Evolutionary conservation across 179 eudicot genomes (phyloP), one percentile per base, ranked within the genome.

Genomic region (Beta lomatogona): DNA sequence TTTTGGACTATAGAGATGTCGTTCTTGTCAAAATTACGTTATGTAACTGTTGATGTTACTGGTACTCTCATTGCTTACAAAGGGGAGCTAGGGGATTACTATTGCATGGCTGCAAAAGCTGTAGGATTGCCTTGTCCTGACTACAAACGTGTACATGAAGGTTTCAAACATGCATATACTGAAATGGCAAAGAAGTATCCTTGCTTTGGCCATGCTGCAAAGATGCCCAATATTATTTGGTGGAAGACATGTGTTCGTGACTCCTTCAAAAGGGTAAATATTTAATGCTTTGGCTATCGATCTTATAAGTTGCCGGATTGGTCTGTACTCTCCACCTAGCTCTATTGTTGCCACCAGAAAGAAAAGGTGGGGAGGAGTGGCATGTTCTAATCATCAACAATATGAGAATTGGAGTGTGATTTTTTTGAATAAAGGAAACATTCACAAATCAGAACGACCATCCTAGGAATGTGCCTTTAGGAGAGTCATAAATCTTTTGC

Each of bases 71-170:
- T 95, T 71, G 99, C 98, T 61, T 95, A 94, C 90, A 94, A 95
- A 86, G 99, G 99, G 65, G 92, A 95, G 73, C 97, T 95, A 59
- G 99, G 99, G 72, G 99, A 95, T 82, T 95, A 95, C 77, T 95
- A 95, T 66, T 95, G 99, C 84, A 95, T 95, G 97, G 98, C 99
- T 52, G 99, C 99, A 73, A 95, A 95, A 87, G 88, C 99, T 76
- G 91, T 85, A 18, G 99, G 99, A 74, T 82, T 88, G 79, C 97
- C 97, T 48, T 95, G 99, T 84, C 99, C 99, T 31, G 98, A 95
- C 85, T 95, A 95, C 80, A 94, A 92, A 65, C 90, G 94, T 19
- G 87, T 95, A 52, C 99, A 95, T 46, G 99, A 95, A 80, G 99
- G 99, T 28, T 94, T 95, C 79, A 95, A 94, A 80, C 85, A 88